Evolutionary conservation across 2,329 filamentous ascomycete genomes (phyloP).

Genomic region (Claviceps citrina): DNA sequence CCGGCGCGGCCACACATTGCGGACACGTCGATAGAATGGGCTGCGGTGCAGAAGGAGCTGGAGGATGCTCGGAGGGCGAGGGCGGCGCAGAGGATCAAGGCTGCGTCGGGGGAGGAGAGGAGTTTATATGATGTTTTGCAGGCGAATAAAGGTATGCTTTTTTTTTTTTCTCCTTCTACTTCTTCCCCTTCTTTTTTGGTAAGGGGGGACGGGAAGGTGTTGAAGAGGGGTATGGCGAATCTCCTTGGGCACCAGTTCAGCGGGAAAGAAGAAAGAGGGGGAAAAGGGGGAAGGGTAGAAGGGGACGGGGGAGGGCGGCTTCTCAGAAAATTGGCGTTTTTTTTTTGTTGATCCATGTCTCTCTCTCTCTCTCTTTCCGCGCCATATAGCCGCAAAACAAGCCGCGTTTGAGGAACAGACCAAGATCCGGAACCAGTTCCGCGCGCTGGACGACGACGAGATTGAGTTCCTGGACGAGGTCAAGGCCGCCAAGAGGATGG

Average conservation of each 20-base stretch:
- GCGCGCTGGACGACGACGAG: slow-evolving; percentile 64
- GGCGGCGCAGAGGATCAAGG: slow-evolving; percentile 31
- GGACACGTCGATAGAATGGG: slow-evolving; percentile 38
- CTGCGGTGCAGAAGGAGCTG: slow-evolving; percentile 47
- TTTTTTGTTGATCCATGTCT: background rate
- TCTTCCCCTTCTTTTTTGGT: no score
- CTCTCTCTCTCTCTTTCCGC: background rate
- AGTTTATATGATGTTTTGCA: slow-evolving; percentile 61
- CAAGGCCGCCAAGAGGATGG: slow-evolving; percentile 29
- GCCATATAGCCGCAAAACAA: slow-evolving; percentile 72
- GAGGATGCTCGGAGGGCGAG: slow-evolving; percentile 42
- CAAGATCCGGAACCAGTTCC: slow-evolving; percentile 61
- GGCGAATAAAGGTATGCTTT: slow-evolving; percentile 58
- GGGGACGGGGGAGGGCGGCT: no score
- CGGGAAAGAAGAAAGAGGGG: no score
- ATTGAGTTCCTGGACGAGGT: slow-evolving; percentile 57
- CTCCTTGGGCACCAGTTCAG: no score
- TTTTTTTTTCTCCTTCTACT: background rate
- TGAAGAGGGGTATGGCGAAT: no score
- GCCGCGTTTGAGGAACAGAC: slow-evolving; percentile 65
- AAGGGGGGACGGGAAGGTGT: no score
- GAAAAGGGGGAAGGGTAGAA: no score
- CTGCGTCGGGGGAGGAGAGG: slow-evolving; percentile 34
- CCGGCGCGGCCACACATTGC: background rate
- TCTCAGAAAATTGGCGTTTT: no score